These are phyloP conservation scores for Calocera viscosa DNA, from an alignment of 768 basidiomycete species.

Conservation along the genomic window DNA sequence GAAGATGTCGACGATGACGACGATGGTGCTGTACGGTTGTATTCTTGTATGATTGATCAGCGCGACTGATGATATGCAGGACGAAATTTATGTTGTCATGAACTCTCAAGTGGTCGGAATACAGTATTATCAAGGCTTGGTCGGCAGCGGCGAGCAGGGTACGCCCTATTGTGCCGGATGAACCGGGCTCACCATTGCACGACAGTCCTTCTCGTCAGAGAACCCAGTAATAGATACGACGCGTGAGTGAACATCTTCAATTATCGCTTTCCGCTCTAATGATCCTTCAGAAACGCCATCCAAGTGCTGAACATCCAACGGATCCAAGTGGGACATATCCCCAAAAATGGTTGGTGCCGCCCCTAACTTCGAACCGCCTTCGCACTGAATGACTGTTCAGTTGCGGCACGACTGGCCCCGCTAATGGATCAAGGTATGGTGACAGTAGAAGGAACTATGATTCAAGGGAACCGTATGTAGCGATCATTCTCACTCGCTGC, in stretches of 20 bases:
- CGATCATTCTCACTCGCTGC: neutral
- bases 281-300: conserved; percentile 46
- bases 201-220: conserved; percentile 46
- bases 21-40: conserved; percentile 21
- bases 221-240: conserved; percentile 59
- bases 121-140: conserved; percentile 76
- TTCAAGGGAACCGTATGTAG: conserved; percentile 52
- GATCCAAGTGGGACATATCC: conserved; percentile 71
- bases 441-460: conserved; percentile 58
- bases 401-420: conserved; percentile 51
- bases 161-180: conserved; percentile 17
- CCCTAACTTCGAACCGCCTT: neutral
- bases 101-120: conserved; percentile 62
- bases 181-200: conserved; percentile 19
- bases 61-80: conserved; percentile 34
- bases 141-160: conserved; percentile 59
- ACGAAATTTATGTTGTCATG: conserved; percentile 56
- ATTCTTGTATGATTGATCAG: neutral
- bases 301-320: conserved; percentile 67
- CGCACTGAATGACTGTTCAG: conserved; percentile 17
- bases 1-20: conserved; percentile 36
- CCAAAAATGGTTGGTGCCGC: conserved; percentile 29
- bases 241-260: conserved; percentile 19
- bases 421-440: conserved; percentile 53
- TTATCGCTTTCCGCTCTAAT: neutral